phyloP scores from a whole-genome alignment of 345 rosid species.

The Combretum micranthum region DNA sequence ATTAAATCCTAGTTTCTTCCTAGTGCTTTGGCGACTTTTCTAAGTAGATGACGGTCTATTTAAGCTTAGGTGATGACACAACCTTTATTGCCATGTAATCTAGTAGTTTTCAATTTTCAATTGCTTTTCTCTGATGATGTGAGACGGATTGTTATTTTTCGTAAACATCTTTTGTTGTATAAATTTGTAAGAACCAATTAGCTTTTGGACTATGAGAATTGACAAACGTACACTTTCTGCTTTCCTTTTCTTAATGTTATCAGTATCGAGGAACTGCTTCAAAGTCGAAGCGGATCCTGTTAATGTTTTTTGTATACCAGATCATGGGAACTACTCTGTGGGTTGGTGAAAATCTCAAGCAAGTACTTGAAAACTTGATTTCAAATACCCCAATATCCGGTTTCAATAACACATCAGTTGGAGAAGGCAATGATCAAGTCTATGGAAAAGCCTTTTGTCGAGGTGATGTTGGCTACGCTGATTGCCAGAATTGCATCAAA shows the following conservation, averaged over 20 bases:
- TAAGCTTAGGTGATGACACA: no score
- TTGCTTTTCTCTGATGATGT: no score
- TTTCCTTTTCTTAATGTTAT: slow-evolving; percentile 3
- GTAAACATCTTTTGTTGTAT: no score
- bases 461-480: slow-evolving; percentile 16
- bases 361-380: slow-evolving; percentile 10
- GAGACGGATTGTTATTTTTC: no score
- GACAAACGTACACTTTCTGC: not conserved
- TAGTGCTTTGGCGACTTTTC: no score
- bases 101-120: no score
- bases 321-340: slow-evolving; percentile 1
- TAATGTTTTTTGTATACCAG: not conserved
- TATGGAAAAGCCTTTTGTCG: slow-evolving; percentile 28
- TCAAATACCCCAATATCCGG: slow-evolving; percentile 14
- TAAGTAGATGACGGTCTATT: no score
- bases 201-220: not conserved
- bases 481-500: slow-evolving; percentile 21
- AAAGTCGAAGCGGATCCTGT: slow-evolving; percentile 4
- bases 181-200: no score
- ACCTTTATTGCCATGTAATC: no score
- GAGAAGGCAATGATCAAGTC: slow-evolving; percentile 9
- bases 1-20: no score
- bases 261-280: not conserved
- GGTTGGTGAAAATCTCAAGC: slow-evolving; percentile 10
- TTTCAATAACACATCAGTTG: slow-evolving; percentile 14